Evolutionary conservation across 192 early-diverging fungal species (phyloP).

Genomic region (Umbelopsis vinacea): DNA sequence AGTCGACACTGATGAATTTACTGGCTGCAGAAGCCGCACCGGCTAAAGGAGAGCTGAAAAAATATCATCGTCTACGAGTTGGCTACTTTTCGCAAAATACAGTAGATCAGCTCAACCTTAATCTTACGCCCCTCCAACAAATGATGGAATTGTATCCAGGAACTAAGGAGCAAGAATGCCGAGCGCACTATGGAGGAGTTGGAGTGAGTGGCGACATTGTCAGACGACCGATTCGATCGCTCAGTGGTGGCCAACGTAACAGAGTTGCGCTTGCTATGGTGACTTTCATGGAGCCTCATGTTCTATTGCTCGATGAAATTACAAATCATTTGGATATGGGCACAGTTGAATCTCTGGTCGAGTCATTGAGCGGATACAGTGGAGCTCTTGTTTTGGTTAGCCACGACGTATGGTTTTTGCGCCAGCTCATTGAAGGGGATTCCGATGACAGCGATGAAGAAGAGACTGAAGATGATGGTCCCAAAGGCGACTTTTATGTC

Average conservation of each 20-base stretch:
- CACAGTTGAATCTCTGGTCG: conserved; percentile 76
- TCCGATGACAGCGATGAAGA: conserved; percentile 51
- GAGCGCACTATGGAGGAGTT: conserved; percentile 78
- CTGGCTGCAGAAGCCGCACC: conserved; percentile 67
- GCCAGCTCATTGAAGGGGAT: conserved; percentile 64
- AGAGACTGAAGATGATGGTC: conserved; percentile 33
- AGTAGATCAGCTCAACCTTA: conserved; percentile 68
- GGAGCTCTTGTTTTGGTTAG: conserved; percentile 84
- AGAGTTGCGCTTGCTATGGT: conserved; percentile 78
- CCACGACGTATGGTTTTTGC: conserved; percentile 80
- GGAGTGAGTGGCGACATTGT: conserved; percentile 72
- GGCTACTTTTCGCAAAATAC: conserved; percentile 89
- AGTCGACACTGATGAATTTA: conserved; percentile 80
- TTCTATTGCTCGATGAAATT: conserved; percentile 80
- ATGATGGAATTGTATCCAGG: conserved; percentile 50
- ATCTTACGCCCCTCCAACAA: conserved; percentile 54
- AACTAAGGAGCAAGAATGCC: conserved; percentile 61
- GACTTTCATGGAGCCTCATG: conserved; percentile 65
- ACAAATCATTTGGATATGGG: conserved; percentile 92
- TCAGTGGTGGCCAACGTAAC: conserved; percentile 85
- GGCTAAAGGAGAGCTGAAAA: conserved; percentile 64
- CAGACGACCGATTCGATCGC: conserved; percentile 56
- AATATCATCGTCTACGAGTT: conserved; percentile 66
- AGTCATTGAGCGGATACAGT: conserved; percentile 68
- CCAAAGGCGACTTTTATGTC: conserved; percentile 29